These are phyloP conservation scores for Neurospora intermedia DNA, from an alignment of 495 filamentous ascomycete genomes.

Conservation along the genomic window DNA sequence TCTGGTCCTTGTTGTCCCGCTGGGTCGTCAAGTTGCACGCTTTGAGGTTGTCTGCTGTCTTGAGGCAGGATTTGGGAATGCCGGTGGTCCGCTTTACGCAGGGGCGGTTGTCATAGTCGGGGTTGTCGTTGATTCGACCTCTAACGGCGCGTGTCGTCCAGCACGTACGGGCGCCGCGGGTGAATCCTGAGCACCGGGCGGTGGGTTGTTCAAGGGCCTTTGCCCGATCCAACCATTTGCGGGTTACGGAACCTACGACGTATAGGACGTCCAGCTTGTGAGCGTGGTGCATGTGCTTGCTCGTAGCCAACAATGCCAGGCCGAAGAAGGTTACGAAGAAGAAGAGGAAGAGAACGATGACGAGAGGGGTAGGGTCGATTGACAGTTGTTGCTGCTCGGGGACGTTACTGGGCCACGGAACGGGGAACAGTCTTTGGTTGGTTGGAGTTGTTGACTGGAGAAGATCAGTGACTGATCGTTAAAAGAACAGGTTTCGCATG, in stretches of 20 bases:
- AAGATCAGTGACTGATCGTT: too few relatives aligned
- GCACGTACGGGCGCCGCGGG: background rate
- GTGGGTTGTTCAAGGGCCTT: background rate
- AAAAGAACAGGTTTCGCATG: too few relatives aligned
- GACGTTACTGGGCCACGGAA: background rate
- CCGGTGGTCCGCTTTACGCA: conserved; percentile 91
- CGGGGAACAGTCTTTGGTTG: background rate
- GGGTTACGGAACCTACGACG: background rate
- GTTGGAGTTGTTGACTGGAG: background rate
- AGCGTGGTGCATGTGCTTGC: background rate
- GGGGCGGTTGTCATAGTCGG: conserved; percentile 81
- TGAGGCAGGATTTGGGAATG: conserved; percentile 81
- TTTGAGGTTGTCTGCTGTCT: too few relatives aligned
- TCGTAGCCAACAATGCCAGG: background rate
- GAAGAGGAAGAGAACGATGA: background rate
- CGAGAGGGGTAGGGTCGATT: background rate
- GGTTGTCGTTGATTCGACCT: conserved; percentile 93
- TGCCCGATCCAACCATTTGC: background rate
- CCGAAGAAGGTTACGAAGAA: background rate
- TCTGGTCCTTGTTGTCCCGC: too few relatives aligned
- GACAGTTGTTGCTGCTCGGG: background rate
- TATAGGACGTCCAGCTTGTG: background rate
- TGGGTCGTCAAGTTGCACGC: too few relatives aligned
- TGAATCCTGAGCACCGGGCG: background rate
- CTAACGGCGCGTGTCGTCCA: background rate